Percentiles rank a stretch among this genome's conserved stretches.
phyloP scores from a whole-genome alignment of 163 green algal genomes.

The Chlorella variabilis region DNA sequence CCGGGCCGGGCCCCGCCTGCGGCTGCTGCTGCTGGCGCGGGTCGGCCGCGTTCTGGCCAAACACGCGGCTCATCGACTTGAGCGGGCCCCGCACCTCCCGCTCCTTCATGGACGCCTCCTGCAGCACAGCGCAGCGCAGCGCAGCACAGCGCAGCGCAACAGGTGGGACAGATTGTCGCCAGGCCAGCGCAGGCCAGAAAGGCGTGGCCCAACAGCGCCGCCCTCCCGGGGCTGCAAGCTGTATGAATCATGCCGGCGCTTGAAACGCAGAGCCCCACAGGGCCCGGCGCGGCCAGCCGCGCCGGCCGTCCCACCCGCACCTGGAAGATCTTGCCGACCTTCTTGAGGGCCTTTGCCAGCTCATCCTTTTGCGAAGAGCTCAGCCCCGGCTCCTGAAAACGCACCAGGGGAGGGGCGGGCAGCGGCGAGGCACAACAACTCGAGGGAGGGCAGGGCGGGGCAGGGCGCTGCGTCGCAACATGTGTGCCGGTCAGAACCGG shows the following conservation, averaged over 20 bases:
- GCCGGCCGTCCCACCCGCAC: too few species aligned
- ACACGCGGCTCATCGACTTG: not conserved
- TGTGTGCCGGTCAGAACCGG: too few species aligned
- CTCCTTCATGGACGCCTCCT: slow-evolving; percentile 13
- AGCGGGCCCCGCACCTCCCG: slow-evolving; percentile 14
- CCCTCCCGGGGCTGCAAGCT: too few species aligned
- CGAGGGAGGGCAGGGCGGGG: too few species aligned
- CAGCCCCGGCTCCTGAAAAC: slow-evolving; percentile 15
- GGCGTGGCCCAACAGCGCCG: not conserved
- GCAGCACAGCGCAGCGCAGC: not conserved
- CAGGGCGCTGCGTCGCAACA: too few species aligned
- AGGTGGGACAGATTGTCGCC: too few species aligned
- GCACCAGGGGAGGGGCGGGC: not conserved
- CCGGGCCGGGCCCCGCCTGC: not conserved
- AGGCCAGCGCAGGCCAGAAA: too few species aligned
- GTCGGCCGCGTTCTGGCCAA: not conserved
- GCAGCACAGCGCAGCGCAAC: not conserved
- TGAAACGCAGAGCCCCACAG: too few species aligned
- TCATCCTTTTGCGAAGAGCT: not conserved
- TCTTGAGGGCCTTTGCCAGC: slow-evolving; percentile 50
- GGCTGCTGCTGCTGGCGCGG: not conserved
- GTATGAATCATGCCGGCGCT: too few species aligned
- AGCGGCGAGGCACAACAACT: not conserved
- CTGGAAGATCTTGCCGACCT: slow-evolving; percentile 57
- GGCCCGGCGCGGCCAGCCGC: too few species aligned